Base-by-base conservation (phyloP, 805 yeast species). In the Starmerella floricola region DNA sequence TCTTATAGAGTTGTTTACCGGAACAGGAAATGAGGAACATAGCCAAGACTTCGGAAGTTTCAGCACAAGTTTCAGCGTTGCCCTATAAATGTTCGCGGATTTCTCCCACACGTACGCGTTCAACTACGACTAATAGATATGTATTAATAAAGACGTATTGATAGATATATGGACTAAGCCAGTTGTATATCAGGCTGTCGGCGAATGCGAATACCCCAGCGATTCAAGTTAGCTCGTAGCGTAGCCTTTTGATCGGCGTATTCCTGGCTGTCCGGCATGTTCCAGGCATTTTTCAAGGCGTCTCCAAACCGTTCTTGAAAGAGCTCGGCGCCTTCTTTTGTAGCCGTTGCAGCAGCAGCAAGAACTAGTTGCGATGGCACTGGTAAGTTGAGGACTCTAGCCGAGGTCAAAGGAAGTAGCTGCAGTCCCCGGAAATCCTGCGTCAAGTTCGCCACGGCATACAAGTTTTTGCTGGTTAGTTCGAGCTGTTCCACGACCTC, bases 321-420 rank as follows among this genome's bases (percentile, higher is more conserved):
- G 15, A 32, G 26, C 6, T 31, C 31, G 10, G 53, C 48, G 4
- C 52, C 52, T 12, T 32, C 47, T 8, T 27, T 19, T 10, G 49
- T 34, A 24, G n/a, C 5, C 11, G 54, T 48, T 6, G 53, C 55
- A 3, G 53, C 49, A 1, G 49, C 44, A 4, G 45, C 45, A 8
- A 53, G 29, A 18, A 41, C 19, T 12, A 50, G 40, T 18, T 47
- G 48, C 11, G 30, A 19, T 5, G 38, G 41, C 3, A 31, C 21
- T 10, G 54, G 44, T 19, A 54, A 33, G 12, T 21, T 4, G 8
- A 17, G 17, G 12, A 52, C 24, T 5, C 38, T 29, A 11, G 39
- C 18, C 16, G 44, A 36, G 1, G 45, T 27, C 18, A 52, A 24
- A 1, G 18, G 23, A n/a, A 52, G 46, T 35, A 46, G 36, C 10